Conservation (phyloP, 2,329 filamentous ascomycete genomes). For the Escovopsis sp. region DNA sequence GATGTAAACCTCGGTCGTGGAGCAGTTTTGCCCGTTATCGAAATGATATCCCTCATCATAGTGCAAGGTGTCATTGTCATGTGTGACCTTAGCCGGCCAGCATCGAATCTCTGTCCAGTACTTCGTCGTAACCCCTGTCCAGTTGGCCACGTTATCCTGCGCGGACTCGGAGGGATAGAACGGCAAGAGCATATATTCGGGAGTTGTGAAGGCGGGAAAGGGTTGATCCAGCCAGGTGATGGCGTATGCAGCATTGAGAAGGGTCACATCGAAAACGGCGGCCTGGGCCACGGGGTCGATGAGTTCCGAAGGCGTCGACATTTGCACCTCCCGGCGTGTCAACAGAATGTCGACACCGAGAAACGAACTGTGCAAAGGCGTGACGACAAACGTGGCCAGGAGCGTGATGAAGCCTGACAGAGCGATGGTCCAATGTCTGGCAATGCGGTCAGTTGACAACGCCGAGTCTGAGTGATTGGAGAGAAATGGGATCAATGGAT, state of each 20-base stretch:
- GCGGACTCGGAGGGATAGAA: conserved; percentile 15
- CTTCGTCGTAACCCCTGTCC: conserved; percentile 16
- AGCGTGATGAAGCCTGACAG: conserved; percentile 30
- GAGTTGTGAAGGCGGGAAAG: conserved; percentile 27
- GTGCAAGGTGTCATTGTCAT: no score
- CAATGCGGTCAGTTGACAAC: background rate
- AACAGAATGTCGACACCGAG: conserved; percentile 21
- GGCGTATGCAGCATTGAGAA: conserved; percentile 30
- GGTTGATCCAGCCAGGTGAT: conserved; percentile 31
- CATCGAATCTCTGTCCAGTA: conserved; percentile 24
- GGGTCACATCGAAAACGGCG: no score
- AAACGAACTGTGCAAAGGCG: conserved; percentile 39
- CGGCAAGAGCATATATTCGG: conserved; percentile 27
- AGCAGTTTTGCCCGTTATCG: no score
- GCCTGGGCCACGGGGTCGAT: no score
- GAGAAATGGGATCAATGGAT: no score
- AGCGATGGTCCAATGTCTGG: conserved; percentile 18
- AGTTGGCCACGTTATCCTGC: conserved; percentile 8
- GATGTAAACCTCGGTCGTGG: no score
- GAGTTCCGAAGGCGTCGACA: no score
- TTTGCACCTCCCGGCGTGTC: conserved; percentile 16
- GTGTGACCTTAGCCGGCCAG: conserved; percentile 15
- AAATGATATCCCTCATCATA: no score
- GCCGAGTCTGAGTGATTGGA: no score
- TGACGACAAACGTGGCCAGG: conserved; percentile 38